Evolutionary conservation across 2,329 filamentous ascomycete genomes (phyloP), one percentile per base, ranked within the genome.

Genomic region (Cytospora paraplurivora): DNA sequence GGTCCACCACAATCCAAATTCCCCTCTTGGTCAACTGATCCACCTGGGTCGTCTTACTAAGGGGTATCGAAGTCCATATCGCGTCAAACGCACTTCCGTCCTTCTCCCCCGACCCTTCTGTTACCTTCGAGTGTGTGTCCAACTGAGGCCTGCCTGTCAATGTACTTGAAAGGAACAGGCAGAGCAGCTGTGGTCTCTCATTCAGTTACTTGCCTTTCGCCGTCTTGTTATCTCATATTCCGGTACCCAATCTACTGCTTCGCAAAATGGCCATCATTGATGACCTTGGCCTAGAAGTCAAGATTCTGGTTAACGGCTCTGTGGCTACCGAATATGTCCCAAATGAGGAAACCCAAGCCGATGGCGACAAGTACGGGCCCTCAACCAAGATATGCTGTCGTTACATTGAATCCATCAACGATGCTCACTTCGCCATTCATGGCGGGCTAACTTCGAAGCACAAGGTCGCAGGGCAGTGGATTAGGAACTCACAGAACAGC

Each of bases 361-460:
- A 33, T 6, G 33, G 21, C 19, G 7, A 19, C 33, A 10, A 10
- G 3, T 10, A 5, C 13, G 15, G 15, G 8, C 41, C 27, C 21
- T 37, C 47, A 7, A 38, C 38, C 41, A 38, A 33, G 6, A n/a
- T 3, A n/a, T 56, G 19, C 41, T 21, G 32, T 32, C 34, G 12
- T 21, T 76, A 74, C 58, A 71, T 76, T 37, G 71, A 76, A 66
- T 72, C 70, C 7, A 44, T 67, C 13, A 69, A 74, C 34, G 57
- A 72, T 17, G 51, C 68, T 17, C 58, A 69, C 13, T 76, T 75
- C 59, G 34, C 66, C 4, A 47, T 75, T 34, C 21, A 37, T 4
- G 13, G 70, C 15, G 37, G 59, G 1, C 55, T 74, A 1, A 7
- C 59, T 1, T 35, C 27, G 17, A 51, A 32, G 13, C 8, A 4